A percentile compares a stretch with the other conserved stretches of the same genome.
Evolutionary conservation across 2,329 filamentous ascomycete genomes (phyloP).

Genomic region (Nakataea oryzae): DNA sequence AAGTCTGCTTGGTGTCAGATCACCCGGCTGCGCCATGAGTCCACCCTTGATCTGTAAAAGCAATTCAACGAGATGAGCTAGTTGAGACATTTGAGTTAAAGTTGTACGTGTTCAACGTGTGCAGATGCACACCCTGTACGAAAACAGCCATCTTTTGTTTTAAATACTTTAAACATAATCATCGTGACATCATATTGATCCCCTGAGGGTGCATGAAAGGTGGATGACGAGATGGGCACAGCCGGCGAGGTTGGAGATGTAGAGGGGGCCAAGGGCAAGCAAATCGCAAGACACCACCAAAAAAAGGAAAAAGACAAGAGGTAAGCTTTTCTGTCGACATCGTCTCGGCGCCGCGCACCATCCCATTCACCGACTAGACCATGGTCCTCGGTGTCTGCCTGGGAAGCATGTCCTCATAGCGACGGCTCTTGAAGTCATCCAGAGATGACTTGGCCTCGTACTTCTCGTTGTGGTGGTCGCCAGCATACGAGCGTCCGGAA

Average conservation of each 20-base stretch:
- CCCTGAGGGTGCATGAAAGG: background rate
- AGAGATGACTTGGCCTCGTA: conserved; percentile 24
- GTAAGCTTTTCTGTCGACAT: background rate
- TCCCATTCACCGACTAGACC: conserved; percentile 11
- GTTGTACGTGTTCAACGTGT: background rate
- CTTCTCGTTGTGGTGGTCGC: conserved; percentile 22
- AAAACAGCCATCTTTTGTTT: background rate
- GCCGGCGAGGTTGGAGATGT: background rate
- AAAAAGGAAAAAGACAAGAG: conserved; percentile 2
- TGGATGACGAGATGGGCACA: background rate
- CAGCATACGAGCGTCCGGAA: conserved; percentile 27
- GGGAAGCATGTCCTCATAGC: conserved; percentile 49
- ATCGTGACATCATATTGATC: background rate
- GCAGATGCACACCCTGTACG: background rate
- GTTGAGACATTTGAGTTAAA: background rate
- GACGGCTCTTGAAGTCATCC: conserved; percentile 39
- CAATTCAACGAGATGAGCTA: background rate
- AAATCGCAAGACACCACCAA: conserved; percentile 4
- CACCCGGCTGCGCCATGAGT: background rate
- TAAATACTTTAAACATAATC: background rate
- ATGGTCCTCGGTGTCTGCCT: conserved; percentile 33
- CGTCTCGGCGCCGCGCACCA: background rate
- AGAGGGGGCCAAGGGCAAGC: background rate
- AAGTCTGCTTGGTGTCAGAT: background rate
- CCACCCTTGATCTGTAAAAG: background rate